phyloP scores from a whole-genome alignment of 441 rosid genomes.

The Adansonia rubrostipa region DNA sequence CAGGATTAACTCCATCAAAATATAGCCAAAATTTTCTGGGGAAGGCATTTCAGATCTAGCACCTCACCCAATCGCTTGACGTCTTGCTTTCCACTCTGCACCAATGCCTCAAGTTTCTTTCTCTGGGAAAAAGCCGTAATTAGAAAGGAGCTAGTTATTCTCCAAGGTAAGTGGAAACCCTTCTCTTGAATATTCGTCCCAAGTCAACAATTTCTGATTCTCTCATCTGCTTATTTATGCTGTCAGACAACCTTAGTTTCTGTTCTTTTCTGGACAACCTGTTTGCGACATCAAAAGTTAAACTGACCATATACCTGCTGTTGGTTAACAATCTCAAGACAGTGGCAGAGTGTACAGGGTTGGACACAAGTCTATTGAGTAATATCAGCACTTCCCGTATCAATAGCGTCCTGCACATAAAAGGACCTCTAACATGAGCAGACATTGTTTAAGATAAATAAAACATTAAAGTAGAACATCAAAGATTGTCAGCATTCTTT shows the following conservation, averaged over 20 bases:
- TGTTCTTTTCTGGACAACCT: conserved; percentile 59
- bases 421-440: not conserved
- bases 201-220: conserved; percentile 68
- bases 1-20: not conserved
- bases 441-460: not conserved
- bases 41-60: not conserved
- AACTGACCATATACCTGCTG: conserved; percentile 75
- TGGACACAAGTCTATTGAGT: conserved; percentile 81
- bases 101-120: not conserved
- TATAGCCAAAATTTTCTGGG: not conserved
- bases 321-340: conserved; percentile 61
- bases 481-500: not conserved
- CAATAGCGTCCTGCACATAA: conserved; percentile 55
- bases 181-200: conserved; percentile 67
- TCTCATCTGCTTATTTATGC: conserved; percentile 46
- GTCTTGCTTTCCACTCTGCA: not conserved
- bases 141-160: not conserved
- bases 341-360: conserved; percentile 55
- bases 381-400: conserved; percentile 79
- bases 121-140: not conserved
- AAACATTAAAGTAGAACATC: not conserved
- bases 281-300: conserved; percentile 74
- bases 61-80: not conserved
- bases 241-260: conserved; percentile 35
- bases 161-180: conserved; percentile 70